Evolutionary conservation across 306 rosid genomes (phyloP).

Genomic region (Medicago arabica): DNA sequence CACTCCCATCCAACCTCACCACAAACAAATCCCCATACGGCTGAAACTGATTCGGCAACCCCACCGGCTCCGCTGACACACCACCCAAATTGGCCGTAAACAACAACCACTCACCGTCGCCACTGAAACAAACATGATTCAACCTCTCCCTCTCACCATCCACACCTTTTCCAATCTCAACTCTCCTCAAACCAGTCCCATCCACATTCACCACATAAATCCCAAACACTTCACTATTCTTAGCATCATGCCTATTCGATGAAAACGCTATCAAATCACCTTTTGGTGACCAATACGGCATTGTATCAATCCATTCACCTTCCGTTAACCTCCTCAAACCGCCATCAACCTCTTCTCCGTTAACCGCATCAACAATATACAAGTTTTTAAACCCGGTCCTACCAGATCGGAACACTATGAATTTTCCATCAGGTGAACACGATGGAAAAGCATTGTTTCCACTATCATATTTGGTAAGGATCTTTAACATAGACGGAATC

Average conservation of each 20-base stretch:
- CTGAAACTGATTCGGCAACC: slow-evolving; percentile 85
- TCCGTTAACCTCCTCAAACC: slow-evolving; percentile 64
- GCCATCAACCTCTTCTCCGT: slow-evolving; percentile 76
- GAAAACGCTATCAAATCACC: slow-evolving; percentile 89
- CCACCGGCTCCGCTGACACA: slow-evolving; percentile 76
- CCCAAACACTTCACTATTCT: slow-evolving; percentile 57
- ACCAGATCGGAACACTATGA: slow-evolving; percentile 78
- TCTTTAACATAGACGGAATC: slow-evolving; percentile 45
- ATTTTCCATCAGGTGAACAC: slow-evolving; percentile 79
- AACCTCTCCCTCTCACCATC: slow-evolving; percentile 67
- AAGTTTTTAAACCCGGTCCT: slow-evolving; percentile 78
- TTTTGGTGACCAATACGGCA: slow-evolving; percentile 90
- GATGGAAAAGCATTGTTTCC: slow-evolving; percentile 87
- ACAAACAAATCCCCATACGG: slow-evolving; percentile 81
- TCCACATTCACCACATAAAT: slow-evolving; percentile 72
- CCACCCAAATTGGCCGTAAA: slow-evolving; percentile 78
- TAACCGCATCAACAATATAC: slow-evolving; percentile 66
- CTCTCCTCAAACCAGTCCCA: slow-evolving; percentile 68
- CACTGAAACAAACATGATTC: slow-evolving; percentile 84
- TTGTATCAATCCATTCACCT: slow-evolving; percentile 83
- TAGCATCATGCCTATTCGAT: slow-evolving; percentile 66
- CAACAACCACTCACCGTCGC: slow-evolving; percentile 76
- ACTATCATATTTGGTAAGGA: slow-evolving; percentile 58
- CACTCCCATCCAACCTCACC: slow-evolving; percentile 75
- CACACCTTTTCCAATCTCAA: slow-evolving; percentile 56